Base-by-base conservation (phyloP, 2,329 filamentous ascomycete species). In the Trematosphaeria pertusa region DNA sequence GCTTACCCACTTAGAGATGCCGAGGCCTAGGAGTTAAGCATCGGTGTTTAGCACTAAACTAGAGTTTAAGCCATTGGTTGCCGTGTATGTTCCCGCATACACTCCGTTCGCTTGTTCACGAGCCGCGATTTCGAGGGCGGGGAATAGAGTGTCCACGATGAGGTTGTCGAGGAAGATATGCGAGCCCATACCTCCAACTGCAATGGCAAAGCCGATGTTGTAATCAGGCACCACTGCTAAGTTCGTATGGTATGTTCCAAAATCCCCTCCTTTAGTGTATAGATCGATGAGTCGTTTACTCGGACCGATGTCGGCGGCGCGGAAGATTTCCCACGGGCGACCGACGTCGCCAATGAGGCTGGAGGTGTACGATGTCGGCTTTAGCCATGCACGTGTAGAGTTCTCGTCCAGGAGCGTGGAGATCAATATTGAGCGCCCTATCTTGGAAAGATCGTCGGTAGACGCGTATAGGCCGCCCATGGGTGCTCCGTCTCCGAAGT, bases 151-250 rank as follows among this genome's bases (percentile, higher is more conserved):
- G 11, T 59, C 56, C 1, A 44, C 28, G 20, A 63, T 51, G 40
- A 46, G 9, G 52, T 34, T 31, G 17, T 22, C n/a, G n/a, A 50
- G 32, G 11, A 45, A 14, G 32, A n/a, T 32, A 10, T 49, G 43
- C 44, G 18, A 14, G 17, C 5, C 37, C 33, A 1, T 33, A 5
- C 71, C 73, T 8, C 73, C 76, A 10, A 39, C 36, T 2, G 68
- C 52, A 1, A 78, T 60, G 1, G 62, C 66, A 46, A 78, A 73
- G 0, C 76, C 76, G 11, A 75, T 60, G 37, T 73, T 67, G 37
- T 70, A 76, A 46, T 78, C 75, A 0, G 75, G 76, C 3, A 78
- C 49, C 4, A 80, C 56, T 2, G 69, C 69, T 1, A 79, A 42
- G 7, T 71, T 61, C 1, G 68, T 64, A 14, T 66, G 67, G 48